A percentile compares a stretch with the other conserved stretches of the same genome.
These are phyloP conservation scores for Trichoderma polysporum DNA, from an alignment of 2,329 filamentous ascomycete species.

Conservation along the genomic window DNA sequence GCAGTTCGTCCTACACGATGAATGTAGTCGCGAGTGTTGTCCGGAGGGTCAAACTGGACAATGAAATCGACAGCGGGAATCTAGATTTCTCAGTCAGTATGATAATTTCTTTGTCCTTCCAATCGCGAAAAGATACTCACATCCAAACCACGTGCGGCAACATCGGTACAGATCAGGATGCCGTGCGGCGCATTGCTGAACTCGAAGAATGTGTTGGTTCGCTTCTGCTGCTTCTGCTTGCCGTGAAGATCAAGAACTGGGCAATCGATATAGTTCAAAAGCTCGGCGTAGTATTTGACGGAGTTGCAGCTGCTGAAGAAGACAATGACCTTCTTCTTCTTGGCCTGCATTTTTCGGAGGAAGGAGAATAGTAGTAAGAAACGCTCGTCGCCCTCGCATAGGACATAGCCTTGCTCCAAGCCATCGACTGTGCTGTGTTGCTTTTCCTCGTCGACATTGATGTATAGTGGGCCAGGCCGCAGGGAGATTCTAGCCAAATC, in stretches of 20 bases:
- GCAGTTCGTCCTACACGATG: slow-evolving; percentile 96
- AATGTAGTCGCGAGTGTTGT: slow-evolving; percentile 88
- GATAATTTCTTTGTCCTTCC: too few relatives aligned
- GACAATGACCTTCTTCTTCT: slow-evolving; percentile 96
- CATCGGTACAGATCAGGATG: slow-evolving; percentile 92
- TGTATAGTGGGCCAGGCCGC: slow-evolving; percentile 85
- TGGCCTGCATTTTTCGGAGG: slow-evolving; percentile 71
- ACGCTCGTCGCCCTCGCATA: slow-evolving; percentile 90
- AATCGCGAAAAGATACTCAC: slow-evolving; percentile 42
- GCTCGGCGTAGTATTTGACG: slow-evolving; percentile 92
- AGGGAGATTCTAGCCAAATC: slow-evolving; percentile 93
- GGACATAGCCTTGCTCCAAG: slow-evolving; percentile 91
- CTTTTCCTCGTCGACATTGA: slow-evolving; percentile 91
- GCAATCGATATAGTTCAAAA: slow-evolving; percentile 96
- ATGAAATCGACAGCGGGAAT: slow-evolving; percentile 97
- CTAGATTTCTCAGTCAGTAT: slow-evolving; percentile 35
- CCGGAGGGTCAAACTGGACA: slow-evolving; percentile 90
- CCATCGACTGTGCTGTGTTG: slow-evolving; percentile 90
- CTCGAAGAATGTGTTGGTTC: slow-evolving; percentile 98
- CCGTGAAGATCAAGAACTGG: slow-evolving; percentile 84
- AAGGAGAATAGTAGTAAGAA: slow-evolving; percentile 95
- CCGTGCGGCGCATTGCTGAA: slow-evolving; percentile 77
- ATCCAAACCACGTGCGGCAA: slow-evolving; percentile 91
- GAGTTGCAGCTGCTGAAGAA: slow-evolving; percentile 92
- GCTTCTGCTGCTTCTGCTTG: slow-evolving; percentile 98